Evolutionary conservation across 2,329 filamentous ascomycete species (phyloP), one percentile per base, ranked within the genome.

Genomic region (Fusarium papillatum): DNA sequence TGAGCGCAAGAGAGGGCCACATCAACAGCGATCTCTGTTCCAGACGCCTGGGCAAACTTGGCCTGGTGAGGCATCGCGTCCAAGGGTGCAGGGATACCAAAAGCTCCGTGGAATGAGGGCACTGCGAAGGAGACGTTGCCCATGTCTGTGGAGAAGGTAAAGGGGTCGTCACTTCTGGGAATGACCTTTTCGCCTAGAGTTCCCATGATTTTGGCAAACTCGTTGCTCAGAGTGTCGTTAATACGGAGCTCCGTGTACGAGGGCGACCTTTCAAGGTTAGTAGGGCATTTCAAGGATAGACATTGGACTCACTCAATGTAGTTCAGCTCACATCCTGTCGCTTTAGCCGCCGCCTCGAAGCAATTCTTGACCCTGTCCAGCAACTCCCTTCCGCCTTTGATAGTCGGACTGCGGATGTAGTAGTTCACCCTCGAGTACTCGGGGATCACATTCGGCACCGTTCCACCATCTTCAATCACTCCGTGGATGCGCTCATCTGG

Each of bases 351-450:
- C 2, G 81, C 83, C 29, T 84, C 81, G 4, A 86, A 80, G 66
- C 85, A 87, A 1, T 78, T 78, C 79, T 82, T 65, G 7, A 86
- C 83, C 9, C 83, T 78, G 24, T 70, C 66, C 10, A 80, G 69
- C 19, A 85, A 68, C 19, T 71, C 74, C 22, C 82, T 76, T 24
- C 76, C 78, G 8, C 79, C 72, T 9, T 75, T 79, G 9, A 83
- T 78, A 1, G 82, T 84, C 3, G 83, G 50, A 34, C 50, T 57
- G 2, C 50, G 50, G 19, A 57, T 82, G 48, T 84, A 83, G 81
- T 83, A 86, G 66, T 84, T 82, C 81, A 86, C 83, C 38, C 82
- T 75, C 7, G 84, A 82, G 67, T 84, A 83, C 22, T 84, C 82
- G 13, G 80, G 82, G 24, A 87, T 86, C 29, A 87, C 81, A 31